These are phyloP conservation scores for Sclerotinia glacialis DNA, from an alignment of 2,329 filamentous ascomycete species.

Conservation along the genomic window DNA sequence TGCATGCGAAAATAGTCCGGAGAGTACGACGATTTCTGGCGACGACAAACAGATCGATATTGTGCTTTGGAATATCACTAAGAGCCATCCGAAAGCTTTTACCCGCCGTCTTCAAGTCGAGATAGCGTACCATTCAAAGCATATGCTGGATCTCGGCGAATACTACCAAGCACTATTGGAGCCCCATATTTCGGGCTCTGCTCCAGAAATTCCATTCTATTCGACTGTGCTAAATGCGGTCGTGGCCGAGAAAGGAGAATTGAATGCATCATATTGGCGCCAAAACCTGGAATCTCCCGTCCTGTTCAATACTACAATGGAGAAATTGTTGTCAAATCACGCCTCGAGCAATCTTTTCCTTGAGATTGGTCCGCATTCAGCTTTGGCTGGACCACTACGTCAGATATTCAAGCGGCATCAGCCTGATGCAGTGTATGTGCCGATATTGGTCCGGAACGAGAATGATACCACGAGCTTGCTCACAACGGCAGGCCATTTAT, in stretches of 20 bases:
- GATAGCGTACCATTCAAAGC: conserved; percentile 44
- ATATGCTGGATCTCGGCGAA: neutral
- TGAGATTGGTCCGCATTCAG: neutral
- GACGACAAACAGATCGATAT: neutral
- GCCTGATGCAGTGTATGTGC: neutral
- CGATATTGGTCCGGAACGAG: neutral
- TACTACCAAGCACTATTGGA: neutral
- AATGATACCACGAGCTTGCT: neutral
- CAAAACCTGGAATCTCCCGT: conserved; percentile 2
- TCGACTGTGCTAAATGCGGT: neutral
- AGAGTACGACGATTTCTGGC: conserved; percentile 4
- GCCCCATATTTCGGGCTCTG: neutral
- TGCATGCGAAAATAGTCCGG: neutral
- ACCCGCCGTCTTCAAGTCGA: conserved; percentile 39
- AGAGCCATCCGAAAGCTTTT: conserved; percentile 31
- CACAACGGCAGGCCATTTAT: neutral
- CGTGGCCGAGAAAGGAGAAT: neutral
- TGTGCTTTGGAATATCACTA: neutral
- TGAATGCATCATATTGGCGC: neutral
- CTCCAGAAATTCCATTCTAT: neutral
- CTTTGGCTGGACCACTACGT: neutral
- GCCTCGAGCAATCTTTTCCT: neutral
- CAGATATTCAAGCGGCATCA: neutral
- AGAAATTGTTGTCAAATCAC: neutral
- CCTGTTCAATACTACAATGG: neutral